Evolutionary conservation across 225 moss, liverwort and hornwort genomes (phyloP).

Genomic region (Marchantia paleacea): DNA sequence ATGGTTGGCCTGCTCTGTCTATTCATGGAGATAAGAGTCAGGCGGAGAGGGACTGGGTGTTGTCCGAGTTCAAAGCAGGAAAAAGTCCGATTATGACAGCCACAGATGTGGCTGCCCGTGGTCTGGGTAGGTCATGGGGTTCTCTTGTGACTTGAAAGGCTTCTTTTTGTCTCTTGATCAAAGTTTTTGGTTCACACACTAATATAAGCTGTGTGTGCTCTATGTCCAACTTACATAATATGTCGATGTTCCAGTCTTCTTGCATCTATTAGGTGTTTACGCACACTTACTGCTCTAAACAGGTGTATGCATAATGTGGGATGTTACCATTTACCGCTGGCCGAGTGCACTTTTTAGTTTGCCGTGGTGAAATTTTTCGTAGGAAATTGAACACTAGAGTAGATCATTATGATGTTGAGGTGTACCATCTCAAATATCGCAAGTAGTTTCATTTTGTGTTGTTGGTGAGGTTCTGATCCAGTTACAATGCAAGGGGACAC

Average conservation of each 20-base stretch:
- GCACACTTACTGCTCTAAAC: background rate
- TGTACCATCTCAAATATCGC: conserved; percentile 17
- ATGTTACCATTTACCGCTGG: background rate
- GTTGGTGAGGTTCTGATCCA: conserved; percentile 49
- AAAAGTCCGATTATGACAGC: conserved; percentile 98
- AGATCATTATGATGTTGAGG: conserved; percentile 11
- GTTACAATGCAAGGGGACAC: conserved; percentile 49
- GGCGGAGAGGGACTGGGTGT: conserved; percentile 92
- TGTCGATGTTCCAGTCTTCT: background rate
- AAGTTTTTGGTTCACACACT: background rate
- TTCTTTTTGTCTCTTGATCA: background rate
- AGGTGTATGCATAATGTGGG: background rate
- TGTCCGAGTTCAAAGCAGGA: conserved; percentile 94
- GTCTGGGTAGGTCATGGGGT: conserved; percentile 81
- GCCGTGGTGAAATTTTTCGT: background rate
- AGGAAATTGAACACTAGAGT: too few relatives aligned
- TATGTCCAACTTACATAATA: background rate
- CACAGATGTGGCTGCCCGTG: conserved; percentile 96
- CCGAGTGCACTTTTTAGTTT: background rate
- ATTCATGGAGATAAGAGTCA: conserved; percentile 97
- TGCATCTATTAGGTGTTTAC: background rate
- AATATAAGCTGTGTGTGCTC: background rate
- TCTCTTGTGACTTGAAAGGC: background rate
- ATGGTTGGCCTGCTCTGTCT: conserved; percentile 94
- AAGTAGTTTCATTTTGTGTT: conserved; percentile 41